Conservation (phyloP, 2,329 filamentous ascomycete genomes). For the Tolypocladium ophioglossoides region DNA sequence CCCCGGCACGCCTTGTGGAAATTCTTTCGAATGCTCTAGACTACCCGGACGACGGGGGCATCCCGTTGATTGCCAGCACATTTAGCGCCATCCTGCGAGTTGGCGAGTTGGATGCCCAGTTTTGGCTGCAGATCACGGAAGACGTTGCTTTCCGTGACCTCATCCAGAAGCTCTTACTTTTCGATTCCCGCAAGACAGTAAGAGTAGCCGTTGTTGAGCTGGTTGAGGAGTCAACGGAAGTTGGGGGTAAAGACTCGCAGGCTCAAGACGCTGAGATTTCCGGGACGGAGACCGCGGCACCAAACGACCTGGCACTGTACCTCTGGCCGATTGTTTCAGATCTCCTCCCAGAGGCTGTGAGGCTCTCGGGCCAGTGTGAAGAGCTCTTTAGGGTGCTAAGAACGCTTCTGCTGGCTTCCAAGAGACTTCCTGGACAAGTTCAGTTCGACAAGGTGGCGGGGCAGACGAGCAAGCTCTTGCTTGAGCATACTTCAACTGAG, state of each 20-base stretch:
- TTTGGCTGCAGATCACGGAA: constrained; percentile 16
- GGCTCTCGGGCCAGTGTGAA: constrained; percentile 25
- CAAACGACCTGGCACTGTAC: constrained; percentile 10
- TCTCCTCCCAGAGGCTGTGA: constrained; percentile 21
- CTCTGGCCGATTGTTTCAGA: constrained; percentile 21
- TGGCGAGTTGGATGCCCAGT: constrained; percentile 13
- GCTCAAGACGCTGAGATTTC: not conserved
- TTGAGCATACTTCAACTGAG: constrained; percentile 30
- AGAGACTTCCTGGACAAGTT: constrained; percentile 15
- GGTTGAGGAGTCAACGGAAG: constrained; percentile 16
- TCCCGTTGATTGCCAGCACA: constrained; percentile 14
- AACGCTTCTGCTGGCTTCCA: constrained; percentile 26
- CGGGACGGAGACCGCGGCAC: not conserved
- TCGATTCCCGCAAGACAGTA: constrained; percentile 13
- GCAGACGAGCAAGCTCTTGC: constrained; percentile 20
- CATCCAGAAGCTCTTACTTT: constrained; percentile 15
- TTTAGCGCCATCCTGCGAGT: constrained; percentile 18
- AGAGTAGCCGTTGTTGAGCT: constrained; percentile 22
- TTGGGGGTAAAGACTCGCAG: constrained; percentile 3
- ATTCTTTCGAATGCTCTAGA: constrained; percentile 15
- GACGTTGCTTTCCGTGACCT: constrained; percentile 11
- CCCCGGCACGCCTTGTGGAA: constrained; percentile 12
- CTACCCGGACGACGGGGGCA: constrained; percentile 12
- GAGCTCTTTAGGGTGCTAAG: constrained; percentile 34
- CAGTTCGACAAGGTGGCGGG: constrained; percentile 18